phyloP scores from a whole-genome alignment of 2,329 filamentous ascomycete genomes.

The Geosmithia putterillii region DNA sequence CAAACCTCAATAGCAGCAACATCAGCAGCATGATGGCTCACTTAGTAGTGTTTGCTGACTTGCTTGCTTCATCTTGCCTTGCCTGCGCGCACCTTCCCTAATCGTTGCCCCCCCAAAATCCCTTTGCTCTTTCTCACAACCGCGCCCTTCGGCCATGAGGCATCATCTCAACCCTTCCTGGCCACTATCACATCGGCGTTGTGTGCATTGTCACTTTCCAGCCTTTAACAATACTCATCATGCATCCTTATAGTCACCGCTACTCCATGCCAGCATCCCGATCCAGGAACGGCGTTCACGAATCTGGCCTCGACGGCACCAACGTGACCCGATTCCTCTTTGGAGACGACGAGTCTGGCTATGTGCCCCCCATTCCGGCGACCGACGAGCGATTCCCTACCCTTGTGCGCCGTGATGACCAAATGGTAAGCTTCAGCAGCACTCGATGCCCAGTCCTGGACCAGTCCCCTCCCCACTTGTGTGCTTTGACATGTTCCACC shows the following conservation, averaged over 20 bases:
- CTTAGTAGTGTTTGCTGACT: too few relatives aligned
- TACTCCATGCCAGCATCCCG: conserved; percentile 87
- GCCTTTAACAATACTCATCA: conserved; percentile 1
- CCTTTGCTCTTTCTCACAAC: not conserved
- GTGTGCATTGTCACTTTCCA: not conserved
- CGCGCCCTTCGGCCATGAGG: too few relatives aligned
- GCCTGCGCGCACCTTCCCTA: too few relatives aligned
- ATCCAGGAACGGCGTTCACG: conserved; percentile 54
- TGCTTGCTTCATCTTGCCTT: too few relatives aligned
- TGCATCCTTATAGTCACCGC: conserved; percentile 52
- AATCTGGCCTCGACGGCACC: conserved; percentile 64
- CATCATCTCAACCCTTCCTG: too few relatives aligned
- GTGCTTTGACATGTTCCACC: too few relatives aligned
- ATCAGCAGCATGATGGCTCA: too few relatives aligned
- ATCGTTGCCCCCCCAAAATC: too few relatives aligned
- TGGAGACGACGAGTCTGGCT: conserved; percentile 48
- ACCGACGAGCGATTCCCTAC: conserved; percentile 83
- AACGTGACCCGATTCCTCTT: conserved; percentile 82
- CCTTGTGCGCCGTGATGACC: conserved; percentile 53
- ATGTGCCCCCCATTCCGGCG: not conserved
- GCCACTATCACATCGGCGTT: too few relatives aligned
- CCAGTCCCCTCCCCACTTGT: too few relatives aligned
- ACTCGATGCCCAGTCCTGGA: conserved; percentile 1
- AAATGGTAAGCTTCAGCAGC: conserved; percentile 33
- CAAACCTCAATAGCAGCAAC: too few relatives aligned